Base-by-base conservation (phyloP, 2,329 filamentous ascomycete species). In the Claviceps digitariae region DNA sequence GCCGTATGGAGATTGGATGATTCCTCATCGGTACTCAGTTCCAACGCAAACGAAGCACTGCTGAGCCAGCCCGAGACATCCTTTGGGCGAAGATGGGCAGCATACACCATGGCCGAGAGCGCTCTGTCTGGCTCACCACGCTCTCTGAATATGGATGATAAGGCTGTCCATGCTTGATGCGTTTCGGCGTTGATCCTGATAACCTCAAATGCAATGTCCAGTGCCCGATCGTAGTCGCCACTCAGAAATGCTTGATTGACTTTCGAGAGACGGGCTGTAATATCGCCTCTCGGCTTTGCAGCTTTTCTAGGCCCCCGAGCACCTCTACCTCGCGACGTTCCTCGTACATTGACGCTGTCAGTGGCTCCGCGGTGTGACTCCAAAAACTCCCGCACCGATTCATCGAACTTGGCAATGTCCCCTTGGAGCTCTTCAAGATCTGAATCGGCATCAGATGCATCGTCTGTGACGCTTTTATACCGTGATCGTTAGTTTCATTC, bases 151-250 rank as follows among this genome's bases (percentile, higher is more conserved):
- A 84, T 78, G 3, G 79, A 76, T 0, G 79, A 74, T 47, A 86
- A 65, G 13, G 83, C 71, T 15, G 74, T 77, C 82, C 82, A 86
- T 25, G 83, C 82, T 58, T 80, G 75, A 56, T 82, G 75, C 1
- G 80, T 84, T 63, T 84, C 81, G 21, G 79, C 80, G 57, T 86
- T 85, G 62, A 85, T 82, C 50, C 81, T 75, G 60, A 86, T 83
- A 54, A 84, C 77, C 60, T 85, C 81, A 43, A 76, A 74, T 9
- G 81, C 76, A 23, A 78, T 70, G 17, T 76, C 74, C 38, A 81
- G 69, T 5, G 85, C 83, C 43, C 74, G 71, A 5, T 79, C 74
- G 57, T 83, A 82, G 21, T 83, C 74, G 27, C 76, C 73, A 10
- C 76, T 72, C 55, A 88, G 73, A 62, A 83, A 90, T 4, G 82